Conservation (phyloP, 2,329 filamentous ascomycete genomes). For the Sarocladium strictum region DNA sequence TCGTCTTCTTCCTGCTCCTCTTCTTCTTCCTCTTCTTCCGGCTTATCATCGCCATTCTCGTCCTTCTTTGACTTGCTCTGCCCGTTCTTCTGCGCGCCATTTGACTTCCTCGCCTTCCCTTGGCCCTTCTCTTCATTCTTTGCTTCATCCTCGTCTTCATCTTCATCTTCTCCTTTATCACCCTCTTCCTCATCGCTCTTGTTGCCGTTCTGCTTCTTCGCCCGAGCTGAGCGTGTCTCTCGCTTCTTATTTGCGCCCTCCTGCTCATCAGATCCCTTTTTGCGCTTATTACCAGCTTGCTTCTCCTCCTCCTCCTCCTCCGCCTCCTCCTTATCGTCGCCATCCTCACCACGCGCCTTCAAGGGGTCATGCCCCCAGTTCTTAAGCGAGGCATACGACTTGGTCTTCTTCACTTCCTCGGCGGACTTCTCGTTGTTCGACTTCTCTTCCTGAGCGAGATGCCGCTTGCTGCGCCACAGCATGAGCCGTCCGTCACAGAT, state of each 20-base stretch:
- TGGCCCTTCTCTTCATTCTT: slow-evolving; percentile 4
- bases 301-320: slow-evolving; percentile 12
- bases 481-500: neutral
- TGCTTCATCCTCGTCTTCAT: slow-evolving; percentile 14
- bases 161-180: slow-evolving; percentile 12
- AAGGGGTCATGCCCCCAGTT: slow-evolving; percentile 55
- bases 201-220: slow-evolving; percentile 15
- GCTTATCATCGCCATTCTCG: slow-evolving; percentile 9
- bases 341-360: slow-evolving; percentile 27
- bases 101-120: slow-evolving; percentile 11
- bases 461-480: slow-evolving; percentile 41
- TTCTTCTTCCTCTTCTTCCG: slow-evolving; percentile 8
- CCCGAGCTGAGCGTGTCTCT: slow-evolving; percentile 21
- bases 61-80: neutral
- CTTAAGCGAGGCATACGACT: slow-evolving; percentile 53
- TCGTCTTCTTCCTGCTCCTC: slow-evolving; percentile 14
- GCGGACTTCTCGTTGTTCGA: slow-evolving; percentile 46
- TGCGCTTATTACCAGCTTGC: slow-evolving; percentile 22
- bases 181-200: slow-evolving; percentile 18
- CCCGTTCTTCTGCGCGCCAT: slow-evolving; percentile 11
- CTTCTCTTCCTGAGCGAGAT: slow-evolving; percentile 58
- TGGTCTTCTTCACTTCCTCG: slow-evolving; percentile 39
- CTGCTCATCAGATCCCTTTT: slow-evolving; percentile 15
- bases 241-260: slow-evolving; percentile 25
- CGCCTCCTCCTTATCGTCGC: slow-evolving; percentile 13